Conservation (phyloP, 2,329 filamentous ascomycete genomes). For the Ophiostoma sp. region DNA sequence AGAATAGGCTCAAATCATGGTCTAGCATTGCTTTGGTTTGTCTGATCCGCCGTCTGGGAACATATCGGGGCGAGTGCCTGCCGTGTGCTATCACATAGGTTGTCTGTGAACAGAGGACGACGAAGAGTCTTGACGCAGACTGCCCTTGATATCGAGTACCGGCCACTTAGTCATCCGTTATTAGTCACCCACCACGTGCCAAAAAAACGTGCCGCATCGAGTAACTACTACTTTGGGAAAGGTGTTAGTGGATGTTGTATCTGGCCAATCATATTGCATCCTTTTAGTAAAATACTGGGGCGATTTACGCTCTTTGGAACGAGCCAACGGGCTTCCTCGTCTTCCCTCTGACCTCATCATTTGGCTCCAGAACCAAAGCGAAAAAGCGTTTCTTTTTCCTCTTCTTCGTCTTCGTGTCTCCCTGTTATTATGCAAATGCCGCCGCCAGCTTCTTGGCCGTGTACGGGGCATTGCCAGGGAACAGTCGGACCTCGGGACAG, state of each 20-base stretch:
- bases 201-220: not conserved
- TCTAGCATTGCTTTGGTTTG: no score
- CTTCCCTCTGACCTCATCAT: conserved; percentile 10
- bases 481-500: not conserved
- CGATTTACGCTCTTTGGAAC: not conserved
- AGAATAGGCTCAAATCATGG: no score
- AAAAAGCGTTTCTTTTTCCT: not conserved
- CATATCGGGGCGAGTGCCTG: no score
- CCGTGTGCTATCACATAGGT: no score
- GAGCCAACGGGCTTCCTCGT: not conserved
- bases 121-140: no score
- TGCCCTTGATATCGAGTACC: not conserved
- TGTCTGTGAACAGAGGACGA: no score
- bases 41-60: no score
- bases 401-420: not conserved
- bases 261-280: not conserved
- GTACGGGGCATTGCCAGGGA: not conserved
- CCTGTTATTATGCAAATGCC: not conserved
- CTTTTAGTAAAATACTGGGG: not conserved
- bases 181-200: conserved; percentile 5
- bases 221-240: conserved; percentile 6
- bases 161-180: not conserved
- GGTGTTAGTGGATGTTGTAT: not conserved
- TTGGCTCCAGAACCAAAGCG: conserved; percentile 4
- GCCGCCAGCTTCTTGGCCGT: not conserved